Conservation (phyloP, 2,329 filamentous ascomycete species). For the Aspergillus ibericus region DNA sequence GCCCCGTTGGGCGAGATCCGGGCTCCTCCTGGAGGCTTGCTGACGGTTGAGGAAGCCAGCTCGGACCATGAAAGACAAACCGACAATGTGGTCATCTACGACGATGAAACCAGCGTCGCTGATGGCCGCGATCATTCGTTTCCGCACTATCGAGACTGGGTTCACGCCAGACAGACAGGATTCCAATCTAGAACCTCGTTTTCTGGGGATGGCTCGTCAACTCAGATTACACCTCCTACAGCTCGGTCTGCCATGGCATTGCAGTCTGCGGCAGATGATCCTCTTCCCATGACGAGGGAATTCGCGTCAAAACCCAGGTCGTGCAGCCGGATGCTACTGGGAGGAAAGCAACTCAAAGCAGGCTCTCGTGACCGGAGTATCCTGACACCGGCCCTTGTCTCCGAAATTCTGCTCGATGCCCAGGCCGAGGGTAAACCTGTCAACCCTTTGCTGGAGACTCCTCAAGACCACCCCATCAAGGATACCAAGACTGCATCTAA, state of each 20-base stretch:
- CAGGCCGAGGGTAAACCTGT: conserved; percentile 26
- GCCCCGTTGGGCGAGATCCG: conserved; percentile 61
- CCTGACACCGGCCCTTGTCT: conserved; percentile 39
- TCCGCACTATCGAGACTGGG: conserved; percentile 40
- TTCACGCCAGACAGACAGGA: conserved; percentile 30
- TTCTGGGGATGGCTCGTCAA: conserved; percentile 17
- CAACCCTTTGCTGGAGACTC: neutral
- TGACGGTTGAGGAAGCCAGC: conserved; percentile 47
- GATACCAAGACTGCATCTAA: neutral
- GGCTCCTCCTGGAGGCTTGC: conserved; percentile 35
- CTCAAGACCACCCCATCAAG: neutral
- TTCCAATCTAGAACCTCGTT: conserved; percentile 20
- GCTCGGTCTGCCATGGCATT: conserved; percentile 9
- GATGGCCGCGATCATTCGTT: conserved; percentile 39
- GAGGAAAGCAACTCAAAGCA: conserved; percentile 19
- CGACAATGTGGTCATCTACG: conserved; percentile 39
- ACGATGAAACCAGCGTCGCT: conserved; percentile 40
- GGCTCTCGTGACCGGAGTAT: conserved; percentile 18
- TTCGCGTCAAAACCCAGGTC: conserved; percentile 28
- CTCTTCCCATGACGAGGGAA: conserved; percentile 26
- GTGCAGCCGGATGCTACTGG: conserved; percentile 33
- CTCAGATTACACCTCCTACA: conserved; percentile 16
- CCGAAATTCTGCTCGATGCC: conserved; percentile 41
- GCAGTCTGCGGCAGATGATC: neutral
- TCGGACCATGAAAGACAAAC: conserved; percentile 38